phyloP scores from a whole-genome alignment of 2,329 filamentous ascomycete species.

The Exophiala aquamarina region DNA sequence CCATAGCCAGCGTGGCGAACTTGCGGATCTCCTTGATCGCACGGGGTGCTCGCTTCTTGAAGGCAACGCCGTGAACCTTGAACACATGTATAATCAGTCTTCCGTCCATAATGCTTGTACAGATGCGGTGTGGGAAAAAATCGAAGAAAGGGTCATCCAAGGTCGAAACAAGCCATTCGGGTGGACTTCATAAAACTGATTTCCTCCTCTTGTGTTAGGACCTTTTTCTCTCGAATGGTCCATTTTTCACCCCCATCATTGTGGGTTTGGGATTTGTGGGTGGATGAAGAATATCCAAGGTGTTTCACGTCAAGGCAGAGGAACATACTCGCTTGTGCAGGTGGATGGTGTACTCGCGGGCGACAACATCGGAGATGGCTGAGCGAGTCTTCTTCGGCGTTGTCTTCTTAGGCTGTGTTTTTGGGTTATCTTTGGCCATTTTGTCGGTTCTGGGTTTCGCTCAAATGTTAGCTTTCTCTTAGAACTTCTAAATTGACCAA shows the following conservation, averaged over 20 bases:
- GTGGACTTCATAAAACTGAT: slow-evolving; percentile 73
- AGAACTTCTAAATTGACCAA: not conserved
- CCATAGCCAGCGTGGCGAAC: slow-evolving; percentile 93
- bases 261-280: slow-evolving; percentile 9
- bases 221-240: not conserved
- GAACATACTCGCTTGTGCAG: slow-evolving; percentile 96
- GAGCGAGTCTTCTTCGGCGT: slow-evolving; percentile 72
- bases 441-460: slow-evolving; percentile 5
- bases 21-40: slow-evolving; percentile 99
- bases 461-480: not conserved
- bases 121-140: slow-evolving; percentile 21
- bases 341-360: slow-evolving; percentile 99
- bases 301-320: slow-evolving; percentile 8
- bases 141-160: slow-evolving; percentile 1
- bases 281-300: too few species aligned
- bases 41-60: slow-evolving; percentile 99
- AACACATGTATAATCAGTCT: slow-evolving; percentile 59
- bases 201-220: slow-evolving; percentile 28
- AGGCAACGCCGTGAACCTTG: slow-evolving; percentile 93
- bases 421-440: slow-evolving; percentile 29
- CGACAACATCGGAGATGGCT: slow-evolving; percentile 98
- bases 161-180: slow-evolving; percentile 44
- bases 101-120: slow-evolving; percentile 58
- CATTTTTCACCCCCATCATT: not conserved
- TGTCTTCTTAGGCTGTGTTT: slow-evolving; percentile 63